Percentiles rank a stretch among this genome's conserved stretches.
phyloP scores from a whole-genome alignment of 306 rosid genomes.

The Prinsepia uniflora region DNA sequence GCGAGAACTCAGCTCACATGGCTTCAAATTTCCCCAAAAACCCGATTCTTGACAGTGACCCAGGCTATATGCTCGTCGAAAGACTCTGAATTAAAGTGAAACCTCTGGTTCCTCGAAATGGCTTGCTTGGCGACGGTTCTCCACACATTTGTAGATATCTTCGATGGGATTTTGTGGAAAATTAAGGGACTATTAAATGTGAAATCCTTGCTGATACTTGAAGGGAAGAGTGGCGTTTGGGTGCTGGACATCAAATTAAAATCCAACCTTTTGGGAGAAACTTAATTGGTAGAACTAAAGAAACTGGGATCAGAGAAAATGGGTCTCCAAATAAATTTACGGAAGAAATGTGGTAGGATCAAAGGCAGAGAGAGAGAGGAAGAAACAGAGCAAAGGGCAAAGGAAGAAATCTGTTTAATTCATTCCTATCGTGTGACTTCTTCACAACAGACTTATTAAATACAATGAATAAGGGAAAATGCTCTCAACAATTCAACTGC shows the following conservation, averaged over 20 bases:
- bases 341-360: no score
- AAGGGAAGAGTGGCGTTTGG: constrained; percentile 28
- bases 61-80: constrained; percentile 23
- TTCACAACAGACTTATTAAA: no score
- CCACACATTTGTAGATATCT: constrained; percentile 64
- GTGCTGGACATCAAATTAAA: constrained; percentile 46
- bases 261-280: neutral
- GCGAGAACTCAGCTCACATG: constrained; percentile 22
- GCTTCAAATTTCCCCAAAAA: constrained; percentile 20
- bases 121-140: constrained; percentile 50
- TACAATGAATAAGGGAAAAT: no score
- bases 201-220: constrained; percentile 25
- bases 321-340: neutral
- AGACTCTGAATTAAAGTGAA: constrained; percentile 23
- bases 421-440: no score
- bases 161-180: constrained; percentile 25
- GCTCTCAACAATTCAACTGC: no score
- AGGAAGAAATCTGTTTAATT: no score
- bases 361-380: no score
- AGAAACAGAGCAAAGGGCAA: no score
- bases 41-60: constrained; percentile 17
- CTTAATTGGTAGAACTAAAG: constrained; percentile 3
- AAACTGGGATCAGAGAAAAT: neutral
- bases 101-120: constrained; percentile 26
- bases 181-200: constrained; percentile 4